Base-by-base conservation (phyloP, 306 rosid genomes). In the Vigna radiata region DNA sequence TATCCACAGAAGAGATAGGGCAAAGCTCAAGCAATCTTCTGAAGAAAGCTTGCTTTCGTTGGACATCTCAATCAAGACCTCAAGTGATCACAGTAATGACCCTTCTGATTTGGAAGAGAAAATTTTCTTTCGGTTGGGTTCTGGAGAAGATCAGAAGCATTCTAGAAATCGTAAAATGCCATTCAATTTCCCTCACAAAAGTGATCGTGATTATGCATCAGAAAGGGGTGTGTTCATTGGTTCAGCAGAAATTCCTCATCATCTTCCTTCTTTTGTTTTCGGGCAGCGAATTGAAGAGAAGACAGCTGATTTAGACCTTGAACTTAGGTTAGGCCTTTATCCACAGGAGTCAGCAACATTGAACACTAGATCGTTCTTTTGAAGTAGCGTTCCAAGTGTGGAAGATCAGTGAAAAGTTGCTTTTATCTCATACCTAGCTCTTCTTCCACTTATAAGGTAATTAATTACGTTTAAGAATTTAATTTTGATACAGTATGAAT, bases 1-100 rank as follows among this genome's bases (percentile, higher is more conserved):
- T 53, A 87, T 88, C 41, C 97, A 91, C 56, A 80, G 97, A 77
- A 87, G 87, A 84, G 96, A 90, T 21, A 86, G 90, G 68, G 97
- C 93, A 14, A 80, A 73, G 47, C 84, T 92, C 47, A 87, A 82
- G 43, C 97, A 90, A 78, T 82, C 85, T 13, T 81, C 81, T 8
- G 92, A 88, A 43, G 89, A 89, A 56, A 86, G 68, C 43, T 58
- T 72, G 63, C 69, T 76, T 59, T 81, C 91, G 23, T 50, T 76
- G 46, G 89, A 89, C 8, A 76, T 76, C 14, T 52, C 81, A 23
- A 68, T 15, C 49, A 74, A 85, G 66, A 59, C 46, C 25, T 15
- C 87, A 4, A 18, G 8, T 31, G 49, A 63, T 59, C 55, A 65
- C 19, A 11, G 5, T n/a, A 69, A 60, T 71, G 60, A 72, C 44